These are phyloP conservation scores for Macrolepiota albuminosa DNA, from an alignment of 768 basidiomycete genomes.

Conservation along the genomic window DNA sequence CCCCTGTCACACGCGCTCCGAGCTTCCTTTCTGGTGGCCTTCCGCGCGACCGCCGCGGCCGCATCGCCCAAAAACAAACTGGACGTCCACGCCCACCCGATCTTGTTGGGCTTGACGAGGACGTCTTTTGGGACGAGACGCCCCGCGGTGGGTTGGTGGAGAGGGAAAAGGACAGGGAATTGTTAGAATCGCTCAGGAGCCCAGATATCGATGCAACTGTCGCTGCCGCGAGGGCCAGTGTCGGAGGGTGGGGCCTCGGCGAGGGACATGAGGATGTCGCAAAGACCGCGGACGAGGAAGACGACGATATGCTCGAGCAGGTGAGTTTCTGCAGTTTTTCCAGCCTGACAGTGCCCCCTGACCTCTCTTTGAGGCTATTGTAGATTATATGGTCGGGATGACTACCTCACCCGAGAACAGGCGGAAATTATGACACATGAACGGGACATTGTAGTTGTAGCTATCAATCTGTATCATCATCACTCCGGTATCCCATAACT, in stretches of 20 bases:
- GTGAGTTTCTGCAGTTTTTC: conserved; percentile 23
- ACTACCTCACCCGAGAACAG: conserved; percentile 29
- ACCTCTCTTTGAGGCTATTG: conserved; percentile 34
- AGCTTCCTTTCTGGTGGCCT: conserved; percentile 69
- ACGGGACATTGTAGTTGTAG: conserved; percentile 6
- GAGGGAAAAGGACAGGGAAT: conserved; percentile 46
- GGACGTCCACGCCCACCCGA: conserved; percentile 21
- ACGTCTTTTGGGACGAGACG: conserved; percentile 49
- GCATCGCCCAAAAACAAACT: conserved; percentile 54
- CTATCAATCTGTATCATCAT: conserved; percentile 9
- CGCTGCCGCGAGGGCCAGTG: conserved; percentile 37
- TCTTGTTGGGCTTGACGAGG: conserved; percentile 23
- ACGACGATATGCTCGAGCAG: conserved; percentile 62
- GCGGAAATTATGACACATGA: conserved; percentile 23
- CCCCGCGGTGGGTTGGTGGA: conserved; percentile 40
- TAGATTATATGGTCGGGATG: conserved; percentile 59
- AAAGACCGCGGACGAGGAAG: conserved; percentile 50
- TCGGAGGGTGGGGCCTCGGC: conserved; percentile 77
- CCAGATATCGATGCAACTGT: conserved; percentile 40
- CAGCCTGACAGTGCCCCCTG: background rate
- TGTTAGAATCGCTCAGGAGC: conserved; percentile 58
- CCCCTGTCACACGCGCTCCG: conserved; percentile 38
- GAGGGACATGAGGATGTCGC: conserved; percentile 46
- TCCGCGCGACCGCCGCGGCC: conserved; percentile 75
- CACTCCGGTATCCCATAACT: background rate